phyloP scores from a whole-genome alignment of 1,284 basidiomycete genomes.

The Apiotrichum veenhuisii region DNA sequence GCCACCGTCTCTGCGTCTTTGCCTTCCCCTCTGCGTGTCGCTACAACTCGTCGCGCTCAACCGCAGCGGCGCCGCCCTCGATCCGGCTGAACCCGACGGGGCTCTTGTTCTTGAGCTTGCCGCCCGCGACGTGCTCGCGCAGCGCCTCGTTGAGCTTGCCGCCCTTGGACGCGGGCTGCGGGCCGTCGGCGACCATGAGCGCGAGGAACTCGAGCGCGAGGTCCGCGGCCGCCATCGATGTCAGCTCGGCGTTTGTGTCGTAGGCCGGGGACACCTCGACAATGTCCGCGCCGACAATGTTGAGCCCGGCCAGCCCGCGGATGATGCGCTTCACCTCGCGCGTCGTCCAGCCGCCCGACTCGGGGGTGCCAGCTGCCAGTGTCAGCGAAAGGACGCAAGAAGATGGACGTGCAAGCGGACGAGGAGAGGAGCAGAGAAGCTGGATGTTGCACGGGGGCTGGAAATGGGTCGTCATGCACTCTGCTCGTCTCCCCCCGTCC shows the following conservation, averaged over 20 bases:
- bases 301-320: slow-evolving; percentile 45
- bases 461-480: too few relatives aligned
- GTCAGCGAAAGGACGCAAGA: too few relatives aligned
- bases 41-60: slow-evolving; percentile 15
- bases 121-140: not conserved
- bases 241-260: slow-evolving; percentile 47
- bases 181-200: slow-evolving; percentile 17
- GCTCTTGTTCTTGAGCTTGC: slow-evolving; percentile 1
- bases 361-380: slow-evolving; percentile 40
- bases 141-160: slow-evolving; percentile 12
- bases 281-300: slow-evolving; percentile 60
- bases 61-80: not conserved
- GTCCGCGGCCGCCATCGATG: slow-evolving; percentile 47
- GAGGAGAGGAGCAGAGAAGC: too few relatives aligned
- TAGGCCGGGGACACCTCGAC: slow-evolving; percentile 46
- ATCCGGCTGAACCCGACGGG: slow-evolving; percentile 6
- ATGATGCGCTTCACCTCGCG: slow-evolving; percentile 49
- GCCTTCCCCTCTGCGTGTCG: not conserved
- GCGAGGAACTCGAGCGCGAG: slow-evolving; percentile 41
- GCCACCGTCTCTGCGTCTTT: too few relatives aligned
- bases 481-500: too few relatives aligned
- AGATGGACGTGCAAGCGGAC: too few relatives aligned
- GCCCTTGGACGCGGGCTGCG: slow-evolving; percentile 10
- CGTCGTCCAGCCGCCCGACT: slow-evolving; percentile 51
- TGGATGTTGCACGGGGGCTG: too few relatives aligned